Conservation (phyloP, 75 land plant species). For the Selaginella tamariscina region DNA sequence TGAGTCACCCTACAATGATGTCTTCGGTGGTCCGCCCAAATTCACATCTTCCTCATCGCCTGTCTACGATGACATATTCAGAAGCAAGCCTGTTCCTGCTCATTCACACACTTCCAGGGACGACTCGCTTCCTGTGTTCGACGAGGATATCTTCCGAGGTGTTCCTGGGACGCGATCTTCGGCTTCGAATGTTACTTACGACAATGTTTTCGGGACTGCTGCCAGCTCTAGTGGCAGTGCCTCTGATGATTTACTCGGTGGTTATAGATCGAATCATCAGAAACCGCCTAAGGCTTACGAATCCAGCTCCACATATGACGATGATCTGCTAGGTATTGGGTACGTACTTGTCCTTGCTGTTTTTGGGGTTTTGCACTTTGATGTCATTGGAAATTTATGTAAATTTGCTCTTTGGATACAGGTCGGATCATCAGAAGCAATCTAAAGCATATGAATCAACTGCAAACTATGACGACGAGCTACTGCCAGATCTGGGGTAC, state of each 20-base stretch:
- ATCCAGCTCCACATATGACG: not conserved
- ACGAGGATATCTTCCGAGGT: constrained; percentile 54
- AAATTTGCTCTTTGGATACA: not conserved
- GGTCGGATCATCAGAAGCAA: too few species aligned
- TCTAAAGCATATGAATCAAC: too few species aligned
- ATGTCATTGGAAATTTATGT: not conserved
- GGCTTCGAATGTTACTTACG: constrained; percentile 20
- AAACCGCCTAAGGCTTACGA: not conserved
- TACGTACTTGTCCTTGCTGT: not conserved
- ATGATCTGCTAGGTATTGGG: not conserved
- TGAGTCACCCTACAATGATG: constrained; percentile 45
- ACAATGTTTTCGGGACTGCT: constrained; percentile 38
- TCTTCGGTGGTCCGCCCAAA: constrained; percentile 51
- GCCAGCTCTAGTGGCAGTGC: constrained; percentile 10
- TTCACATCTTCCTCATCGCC: constrained; percentile 3
- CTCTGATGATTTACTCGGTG: constrained; percentile 46
- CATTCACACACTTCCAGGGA: not conserved
- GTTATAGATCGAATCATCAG: constrained; percentile 4
- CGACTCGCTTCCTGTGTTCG: constrained; percentile 33
- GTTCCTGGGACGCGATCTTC: constrained; percentile 9
- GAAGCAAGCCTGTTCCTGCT: not conserved
- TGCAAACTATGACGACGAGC: too few species aligned
- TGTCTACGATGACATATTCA: constrained; percentile 25
- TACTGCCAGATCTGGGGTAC: too few species aligned
- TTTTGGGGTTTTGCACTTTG: not conserved